A percentile compares a stretch with the other conserved stretches of the same genome.
Evolutionary conservation across 768 basidiomycete genomes (phyloP).

Genomic region (Tulasnella sp.): DNA sequence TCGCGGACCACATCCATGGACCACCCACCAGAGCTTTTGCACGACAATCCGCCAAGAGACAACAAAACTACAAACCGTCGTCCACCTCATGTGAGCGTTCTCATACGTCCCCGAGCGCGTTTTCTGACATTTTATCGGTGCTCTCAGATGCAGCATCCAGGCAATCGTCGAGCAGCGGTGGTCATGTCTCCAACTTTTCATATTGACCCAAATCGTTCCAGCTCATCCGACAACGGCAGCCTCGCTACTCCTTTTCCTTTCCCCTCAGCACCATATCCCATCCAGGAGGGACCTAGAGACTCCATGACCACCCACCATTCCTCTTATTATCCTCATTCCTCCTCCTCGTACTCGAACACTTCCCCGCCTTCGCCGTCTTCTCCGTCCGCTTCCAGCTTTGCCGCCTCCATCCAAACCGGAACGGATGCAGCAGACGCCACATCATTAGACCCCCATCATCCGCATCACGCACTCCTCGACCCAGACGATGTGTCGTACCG

Average conservation of each 20-base stretch:
- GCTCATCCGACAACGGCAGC: conserved; percentile 11
- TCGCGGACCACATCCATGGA: not conserved
- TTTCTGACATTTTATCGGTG: not conserved
- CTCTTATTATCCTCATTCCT: conserved; percentile 28
- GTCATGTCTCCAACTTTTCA: conserved; percentile 11
- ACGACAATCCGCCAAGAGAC: conserved; percentile 5
- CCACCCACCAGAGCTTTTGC: not conserved
- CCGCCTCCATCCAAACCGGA: conserved; percentile 22
- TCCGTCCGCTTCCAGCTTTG: conserved; percentile 29
- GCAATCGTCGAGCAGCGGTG: not conserved
- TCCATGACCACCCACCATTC: conserved; percentile 53
- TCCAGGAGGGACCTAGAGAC: conserved; percentile 20
- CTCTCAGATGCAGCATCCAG: not conserved
- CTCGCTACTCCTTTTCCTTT: conserved; percentile 13
- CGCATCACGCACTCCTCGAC: conserved; percentile 25
- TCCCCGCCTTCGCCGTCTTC: conserved; percentile 46
- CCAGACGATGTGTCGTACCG: conserved; percentile 79
- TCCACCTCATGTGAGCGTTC: not conserved
- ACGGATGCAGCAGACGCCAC: conserved; percentile 27
- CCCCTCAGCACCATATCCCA: not conserved
- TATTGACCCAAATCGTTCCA: conserved; percentile 13
- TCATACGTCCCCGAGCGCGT: not conserved
- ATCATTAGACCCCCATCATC: conserved; percentile 37
- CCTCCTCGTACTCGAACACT: conserved; percentile 60
- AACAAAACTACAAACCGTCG: conserved; percentile 3